Conservation (phyloP, 2,329 filamentous ascomycete species). For the Colletotrichum salicis region DNA sequence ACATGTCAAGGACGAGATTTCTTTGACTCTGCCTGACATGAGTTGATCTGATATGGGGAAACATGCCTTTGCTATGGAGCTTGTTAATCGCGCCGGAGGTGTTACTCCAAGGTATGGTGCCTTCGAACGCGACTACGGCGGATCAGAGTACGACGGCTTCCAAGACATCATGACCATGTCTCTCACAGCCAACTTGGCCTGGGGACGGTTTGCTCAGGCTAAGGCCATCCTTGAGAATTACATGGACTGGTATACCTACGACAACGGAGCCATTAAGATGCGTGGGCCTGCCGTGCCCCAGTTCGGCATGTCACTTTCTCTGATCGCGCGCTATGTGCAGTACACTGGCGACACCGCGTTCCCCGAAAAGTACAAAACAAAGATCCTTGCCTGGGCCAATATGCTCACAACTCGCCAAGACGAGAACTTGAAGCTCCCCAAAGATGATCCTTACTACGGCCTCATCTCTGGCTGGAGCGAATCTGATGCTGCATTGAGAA, state of each 20-base stretch:
- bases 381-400: conserved; percentile 21
- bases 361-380: conserved; percentile 8
- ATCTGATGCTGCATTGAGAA: neutral
- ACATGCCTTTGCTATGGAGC: conserved; percentile 13
- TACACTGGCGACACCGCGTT: conserved; percentile 7
- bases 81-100: conserved; percentile 11
- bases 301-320: conserved; percentile 29
- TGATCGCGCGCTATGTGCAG: conserved; percentile 27
- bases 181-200: conserved; percentile 4
- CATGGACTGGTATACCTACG: conserved; percentile 55
- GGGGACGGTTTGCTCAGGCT: conserved; percentile 7
- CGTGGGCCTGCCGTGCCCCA: conserved; percentile 6
- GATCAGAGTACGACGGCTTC: conserved; percentile 11
- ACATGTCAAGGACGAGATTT: neutral
- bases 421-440: conserved; percentile 17
- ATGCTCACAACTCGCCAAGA: conserved; percentile 7
- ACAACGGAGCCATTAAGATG: conserved; percentile 40
- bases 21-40: neutral
- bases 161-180: conserved; percentile 18
- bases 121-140: conserved; percentile 16
- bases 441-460: conserved; percentile 7
- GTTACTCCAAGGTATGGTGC: conserved; percentile 16
- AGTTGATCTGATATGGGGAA: conserved; percentile 17
- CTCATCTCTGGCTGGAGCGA: conserved; percentile 24
- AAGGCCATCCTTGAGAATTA: conserved; percentile 35